Percentiles rank a stretch among this genome's conserved stretches.
Conservation (phyloP, 768 basidiomycete genomes). For the Tylopilus vinaceipallidus region DNA sequence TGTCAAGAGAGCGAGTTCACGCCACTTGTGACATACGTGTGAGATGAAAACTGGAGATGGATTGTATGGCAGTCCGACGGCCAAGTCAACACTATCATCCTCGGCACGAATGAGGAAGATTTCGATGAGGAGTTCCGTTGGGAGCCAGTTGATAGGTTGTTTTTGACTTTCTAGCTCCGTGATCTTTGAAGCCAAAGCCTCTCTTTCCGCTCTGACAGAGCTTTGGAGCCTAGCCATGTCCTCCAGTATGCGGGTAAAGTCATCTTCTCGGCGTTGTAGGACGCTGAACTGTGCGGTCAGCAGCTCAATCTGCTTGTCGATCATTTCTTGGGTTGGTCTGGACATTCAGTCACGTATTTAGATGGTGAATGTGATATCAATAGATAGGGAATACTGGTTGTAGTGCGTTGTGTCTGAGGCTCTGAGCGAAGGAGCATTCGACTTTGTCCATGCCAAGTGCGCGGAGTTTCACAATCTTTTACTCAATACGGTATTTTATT, state of each 20-base stretch:
- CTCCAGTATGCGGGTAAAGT: slow-evolving; percentile 39
- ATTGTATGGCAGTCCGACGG: slow-evolving; percentile 27
- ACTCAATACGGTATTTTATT: too few species aligned
- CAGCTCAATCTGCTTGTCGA: slow-evolving; percentile 38
- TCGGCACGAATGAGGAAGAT: slow-evolving; percentile 38
- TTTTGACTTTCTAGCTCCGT: slow-evolving; percentile 39
- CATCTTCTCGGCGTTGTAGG: slow-evolving; percentile 38
- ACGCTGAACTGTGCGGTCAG: slow-evolving; percentile 38
- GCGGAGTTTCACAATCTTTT: too few species aligned
- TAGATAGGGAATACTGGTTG: too few species aligned
- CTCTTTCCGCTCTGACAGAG: slow-evolving; percentile 35
- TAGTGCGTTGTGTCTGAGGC: too few species aligned
- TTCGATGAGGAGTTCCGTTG: slow-evolving; percentile 44
- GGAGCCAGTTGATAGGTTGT: slow-evolving; percentile 51
- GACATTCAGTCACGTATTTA: slow-evolving; percentile 14
- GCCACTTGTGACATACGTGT: slow-evolving; percentile 52
- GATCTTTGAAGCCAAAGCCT: slow-evolving; percentile 29
- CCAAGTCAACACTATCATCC: slow-evolving; percentile 25
- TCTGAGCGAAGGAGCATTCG: too few species aligned
- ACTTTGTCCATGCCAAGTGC: too few species aligned
- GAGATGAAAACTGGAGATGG: slow-evolving; percentile 41
- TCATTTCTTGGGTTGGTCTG: slow-evolving; percentile 19
- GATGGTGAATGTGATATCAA: not conserved
- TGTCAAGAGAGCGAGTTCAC: slow-evolving; percentile 40
- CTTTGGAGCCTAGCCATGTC: slow-evolving; percentile 40